Evolutionary conservation across 169 alveolate genomes (phyloP), one percentile per base, ranked within the genome.

Genomic region (Cyclospora cayetanensis): DNA sequence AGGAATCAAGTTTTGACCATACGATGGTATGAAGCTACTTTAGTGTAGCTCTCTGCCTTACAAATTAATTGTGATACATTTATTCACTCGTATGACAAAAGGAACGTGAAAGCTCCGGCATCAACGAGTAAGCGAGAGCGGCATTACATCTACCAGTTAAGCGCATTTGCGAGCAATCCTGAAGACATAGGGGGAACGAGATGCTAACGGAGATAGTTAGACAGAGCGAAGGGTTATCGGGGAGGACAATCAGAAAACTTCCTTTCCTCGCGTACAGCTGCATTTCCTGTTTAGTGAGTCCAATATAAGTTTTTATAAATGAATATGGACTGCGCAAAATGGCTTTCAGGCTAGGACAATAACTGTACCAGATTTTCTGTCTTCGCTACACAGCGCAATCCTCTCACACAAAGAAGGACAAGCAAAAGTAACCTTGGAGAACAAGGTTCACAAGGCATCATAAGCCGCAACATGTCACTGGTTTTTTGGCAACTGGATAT

Each of bases 211-310:
- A 94, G 31, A 92, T 95, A 39, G 70, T 95, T 12, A 82, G 77
- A 60, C 65, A 43, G 68, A 80, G 94, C 43, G 82, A 92, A 4
- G 96, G 95, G 0, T 92, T 96, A 46, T 94, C 97, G 22, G 97
- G 97, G 4, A 87, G 97, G 27, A 91, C 95, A 41, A 35, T 96
- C 55, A 82, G 97, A 46, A 95, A 96, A 63, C 94, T 96, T 7
- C 97, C 97, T 22, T 96, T 96, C 68, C 94, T 93, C 52, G 97
- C 96, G 1, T 95, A 91, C 46, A 90, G 87, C 42, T 37, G 74
- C 11, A 34, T 90, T 18, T 15, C 90, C 1, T 11, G 27, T 15
- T 4, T 41, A 5, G 87, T 88, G 31, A 50, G 91, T 15, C 25
- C 27, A n/a, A 25, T 18, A 25, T n/a, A 29, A 27, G 15, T 37